Evolutionary conservation across 306 rosid genomes (phyloP).

Genomic region (Dalbergia oliveri): DNA sequence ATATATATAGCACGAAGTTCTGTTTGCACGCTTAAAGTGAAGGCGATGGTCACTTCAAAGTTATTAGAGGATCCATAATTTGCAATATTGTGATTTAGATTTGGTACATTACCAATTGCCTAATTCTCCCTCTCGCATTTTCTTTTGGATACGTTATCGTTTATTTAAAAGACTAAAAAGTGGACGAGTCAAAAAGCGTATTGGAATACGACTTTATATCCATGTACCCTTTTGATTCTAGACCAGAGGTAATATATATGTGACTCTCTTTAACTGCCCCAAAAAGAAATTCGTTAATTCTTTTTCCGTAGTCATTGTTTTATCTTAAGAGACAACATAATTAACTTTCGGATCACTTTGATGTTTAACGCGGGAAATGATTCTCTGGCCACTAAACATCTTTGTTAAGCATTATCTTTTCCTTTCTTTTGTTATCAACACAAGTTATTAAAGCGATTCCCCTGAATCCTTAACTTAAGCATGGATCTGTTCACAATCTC

Average conservation of each 20-base stretch:
- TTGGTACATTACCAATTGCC: constrained; percentile 36
- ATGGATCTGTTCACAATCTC: not conserved
- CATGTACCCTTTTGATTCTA: constrained; percentile 48
- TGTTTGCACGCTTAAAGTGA: constrained; percentile 36
- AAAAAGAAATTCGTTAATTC: constrained; percentile 72
- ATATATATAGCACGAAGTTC: constrained; percentile 22
- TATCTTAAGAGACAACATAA: constrained; percentile 37
- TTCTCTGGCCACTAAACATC: constrained; percentile 30
- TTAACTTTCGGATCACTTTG: constrained; percentile 59
- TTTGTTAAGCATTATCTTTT: constrained; percentile 15
- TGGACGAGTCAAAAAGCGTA: constrained; percentile 54
- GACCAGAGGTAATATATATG: not conserved
- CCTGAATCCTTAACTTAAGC: constrained; percentile 42
- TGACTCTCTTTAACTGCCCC: constrained; percentile 60
- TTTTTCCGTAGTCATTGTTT: constrained; percentile 48
- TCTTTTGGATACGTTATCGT: not conserved
- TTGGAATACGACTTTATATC: constrained; percentile 41
- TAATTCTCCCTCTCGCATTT: constrained; percentile 1
- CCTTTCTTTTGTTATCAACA: constrained; percentile 19
- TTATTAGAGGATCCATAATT: constrained; percentile 43
- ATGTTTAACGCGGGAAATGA: constrained; percentile 39
- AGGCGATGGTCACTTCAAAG: constrained; percentile 28
- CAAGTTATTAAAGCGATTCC: constrained; percentile 44
- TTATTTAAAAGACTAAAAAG: constrained; percentile 37
- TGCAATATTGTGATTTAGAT: constrained; percentile 42